Percentiles rank a stretch among this genome's conserved stretches.
Evolutionary conservation across 306 rosid species (phyloP).

Genomic region (Malus sylvestris): DNA sequence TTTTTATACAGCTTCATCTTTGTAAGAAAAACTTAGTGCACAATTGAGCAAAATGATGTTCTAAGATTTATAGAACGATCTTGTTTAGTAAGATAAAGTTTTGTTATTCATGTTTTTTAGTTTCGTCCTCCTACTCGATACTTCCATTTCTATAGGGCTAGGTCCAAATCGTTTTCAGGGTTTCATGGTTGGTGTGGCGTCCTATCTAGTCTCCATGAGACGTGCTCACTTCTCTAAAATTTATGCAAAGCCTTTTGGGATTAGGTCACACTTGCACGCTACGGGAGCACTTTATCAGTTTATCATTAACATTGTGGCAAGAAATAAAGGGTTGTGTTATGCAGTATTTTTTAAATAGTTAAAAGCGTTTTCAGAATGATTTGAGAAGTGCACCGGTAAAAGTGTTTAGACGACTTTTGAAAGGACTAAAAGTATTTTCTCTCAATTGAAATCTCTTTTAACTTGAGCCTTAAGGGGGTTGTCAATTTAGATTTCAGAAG

Average conservation of each 20-base stretch:
- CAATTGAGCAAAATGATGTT: too few species aligned
- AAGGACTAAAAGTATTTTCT: background rate
- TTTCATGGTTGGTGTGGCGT: background rate
- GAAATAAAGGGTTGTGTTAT: background rate
- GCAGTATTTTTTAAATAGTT: too few species aligned
- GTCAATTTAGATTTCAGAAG: too few species aligned
- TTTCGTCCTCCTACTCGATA: too few species aligned
- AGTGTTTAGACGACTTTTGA: too few species aligned
- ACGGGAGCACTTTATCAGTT: conserved; percentile 9
- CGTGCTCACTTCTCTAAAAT: background rate
- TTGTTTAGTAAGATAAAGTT: too few species aligned
- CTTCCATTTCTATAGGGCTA: background rate
- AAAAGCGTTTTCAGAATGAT: too few species aligned
- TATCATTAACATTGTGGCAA: background rate
- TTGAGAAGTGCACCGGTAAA: background rate
- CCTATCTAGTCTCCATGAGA: background rate
- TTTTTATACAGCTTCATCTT: too few species aligned
- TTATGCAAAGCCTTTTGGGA: background rate
- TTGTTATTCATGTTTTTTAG: too few species aligned
- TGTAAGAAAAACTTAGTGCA: too few species aligned
- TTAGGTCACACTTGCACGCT: conserved; percentile 26
- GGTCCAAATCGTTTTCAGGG: background rate
- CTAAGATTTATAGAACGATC: rapidly evolving
- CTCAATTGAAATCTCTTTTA: too few species aligned
- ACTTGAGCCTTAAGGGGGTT: too few species aligned